Percentiles rank a stretch among this genome's conserved stretches.
These are phyloP conservation scores for Cudoniella acicularis DNA, from an alignment of 495 filamentous ascomycete species.

Conservation along the genomic window DNA sequence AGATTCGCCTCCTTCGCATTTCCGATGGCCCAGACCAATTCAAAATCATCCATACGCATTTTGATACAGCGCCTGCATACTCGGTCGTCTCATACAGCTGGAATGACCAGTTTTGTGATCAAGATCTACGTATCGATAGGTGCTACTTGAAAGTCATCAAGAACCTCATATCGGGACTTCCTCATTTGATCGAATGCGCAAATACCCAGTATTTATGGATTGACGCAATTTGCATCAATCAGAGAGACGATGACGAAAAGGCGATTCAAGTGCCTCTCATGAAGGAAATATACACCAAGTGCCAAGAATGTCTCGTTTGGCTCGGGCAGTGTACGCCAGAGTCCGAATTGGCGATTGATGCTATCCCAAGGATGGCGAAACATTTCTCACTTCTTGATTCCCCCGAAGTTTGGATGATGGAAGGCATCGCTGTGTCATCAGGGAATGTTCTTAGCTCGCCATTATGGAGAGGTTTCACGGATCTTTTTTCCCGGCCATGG, in stretches of 20 bases:
- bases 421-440: constrained; percentile 1
- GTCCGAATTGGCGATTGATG: constrained; percentile 7
- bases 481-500: constrained; percentile 2
- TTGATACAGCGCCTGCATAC: constrained; percentile 5
- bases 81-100: constrained; percentile 35
- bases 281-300: constrained; percentile 16
- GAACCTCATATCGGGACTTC: constrained; percentile 2
- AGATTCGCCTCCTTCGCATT: constrained; percentile 6
- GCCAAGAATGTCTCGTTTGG: constrained; percentile 14
- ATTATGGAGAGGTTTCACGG: constrained; percentile 6
- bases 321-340: constrained; percentile 8
- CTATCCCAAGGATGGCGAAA: constrained; percentile 5
- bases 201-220: constrained; percentile 10
- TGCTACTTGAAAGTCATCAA: constrained; percentile 5
- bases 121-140: neutral
- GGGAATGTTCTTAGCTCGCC: neutral
- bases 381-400: neutral
- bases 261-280: constrained; percentile 13
- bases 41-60: neutral
- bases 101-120: constrained; percentile 21
- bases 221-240: constrained; percentile 20
- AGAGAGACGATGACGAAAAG: constrained; percentile 8
- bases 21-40: neutral
- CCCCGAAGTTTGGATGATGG: neutral
- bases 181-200: constrained; percentile 4